A percentile compares a stretch with the other conserved stretches of the same genome.
Conservation (phyloP, 768 basidiomycete species). For the Fomitopsis serialis region DNA sequence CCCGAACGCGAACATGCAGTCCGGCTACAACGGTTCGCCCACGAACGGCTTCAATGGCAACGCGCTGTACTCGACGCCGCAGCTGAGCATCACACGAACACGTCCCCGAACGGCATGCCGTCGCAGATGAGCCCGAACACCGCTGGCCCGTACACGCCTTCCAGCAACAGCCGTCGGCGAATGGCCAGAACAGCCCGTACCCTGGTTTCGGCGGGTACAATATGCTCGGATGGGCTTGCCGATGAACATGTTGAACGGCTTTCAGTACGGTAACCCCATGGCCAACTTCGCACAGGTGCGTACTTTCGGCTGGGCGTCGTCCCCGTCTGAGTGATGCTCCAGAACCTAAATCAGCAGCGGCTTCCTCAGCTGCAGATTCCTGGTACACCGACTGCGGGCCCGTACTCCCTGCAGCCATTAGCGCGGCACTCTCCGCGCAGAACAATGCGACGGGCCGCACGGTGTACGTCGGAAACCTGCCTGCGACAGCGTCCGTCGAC, state of each 20-base stretch:
- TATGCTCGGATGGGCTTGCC: conserved; percentile 80
- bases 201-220: conserved; percentile 62
- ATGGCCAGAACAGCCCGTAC: conserved; percentile 44
- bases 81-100: conserved; percentile 58
- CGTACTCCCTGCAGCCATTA: conserved; percentile 79
- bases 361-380: conserved; percentile 69
- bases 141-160: conserved; percentile 49
- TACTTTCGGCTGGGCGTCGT: not conserved
- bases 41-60: conserved; percentile 44
- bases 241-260: conserved; percentile 66
- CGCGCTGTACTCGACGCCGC: conserved; percentile 69
- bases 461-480: conserved; percentile 95
- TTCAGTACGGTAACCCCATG: conserved; percentile 69
- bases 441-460: conserved; percentile 73
- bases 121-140: conserved; percentile 68
- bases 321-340: not conserved
- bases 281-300: conserved; percentile 61
- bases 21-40: conserved; percentile 45
- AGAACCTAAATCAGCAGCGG: conserved; percentile 51
- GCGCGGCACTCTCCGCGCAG: conserved; percentile 59
- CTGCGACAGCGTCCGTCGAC: conserved; percentile 92
- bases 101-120: conserved; percentile 41
- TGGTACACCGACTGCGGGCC: conserved; percentile 53
- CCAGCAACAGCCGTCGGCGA: conserved; percentile 32
- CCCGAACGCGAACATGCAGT: conserved; percentile 61